Conservation (phyloP, 129 eudicot species). For the Calendula officinalis region DNA sequence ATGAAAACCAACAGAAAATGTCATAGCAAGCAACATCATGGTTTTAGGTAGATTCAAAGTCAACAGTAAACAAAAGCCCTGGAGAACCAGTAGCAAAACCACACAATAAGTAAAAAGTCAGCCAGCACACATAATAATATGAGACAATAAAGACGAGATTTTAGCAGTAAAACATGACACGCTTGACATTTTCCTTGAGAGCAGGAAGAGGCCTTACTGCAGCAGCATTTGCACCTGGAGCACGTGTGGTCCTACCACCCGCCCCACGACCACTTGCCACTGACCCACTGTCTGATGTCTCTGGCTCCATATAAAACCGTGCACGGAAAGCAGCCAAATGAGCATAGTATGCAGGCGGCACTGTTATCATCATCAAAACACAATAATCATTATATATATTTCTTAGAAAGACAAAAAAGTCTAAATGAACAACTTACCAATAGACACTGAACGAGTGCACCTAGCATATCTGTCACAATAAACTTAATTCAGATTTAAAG, state of each 20-base stretch:
- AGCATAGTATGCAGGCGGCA: slow-evolving; percentile 91
- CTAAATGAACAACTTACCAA: slow-evolving; percentile 45
- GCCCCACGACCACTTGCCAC: slow-evolving; percentile 44
- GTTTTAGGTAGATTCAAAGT: neutral
- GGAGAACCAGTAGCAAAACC: neutral
- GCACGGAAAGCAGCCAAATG: slow-evolving; percentile 91
- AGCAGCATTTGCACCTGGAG: slow-evolving; percentile 47
- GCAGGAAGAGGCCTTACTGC: slow-evolving; percentile 81
- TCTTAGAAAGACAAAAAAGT: neutral
- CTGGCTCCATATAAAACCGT: slow-evolving; percentile 86
- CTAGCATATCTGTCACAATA: slow-evolving; percentile 65
- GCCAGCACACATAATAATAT: neutral
- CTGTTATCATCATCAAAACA: slow-evolving; percentile 32
- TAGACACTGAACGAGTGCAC: slow-evolving; percentile 92
- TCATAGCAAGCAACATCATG: neutral
- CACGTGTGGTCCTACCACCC: slow-evolving; percentile 56
- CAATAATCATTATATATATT: neutral
- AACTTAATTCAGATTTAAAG: neutral
- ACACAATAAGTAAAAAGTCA: neutral
- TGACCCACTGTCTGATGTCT: slow-evolving; percentile 79
- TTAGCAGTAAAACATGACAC: slow-evolving; percentile 79
- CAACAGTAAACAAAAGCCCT: neutral
- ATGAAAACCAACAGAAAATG: neutral
- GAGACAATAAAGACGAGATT: neutral
- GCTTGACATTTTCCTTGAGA: slow-evolving; percentile 77